phyloP scores from a whole-genome alignment of 805 yeast genomes.

The Phaffomyces thermotolerans region DNA sequence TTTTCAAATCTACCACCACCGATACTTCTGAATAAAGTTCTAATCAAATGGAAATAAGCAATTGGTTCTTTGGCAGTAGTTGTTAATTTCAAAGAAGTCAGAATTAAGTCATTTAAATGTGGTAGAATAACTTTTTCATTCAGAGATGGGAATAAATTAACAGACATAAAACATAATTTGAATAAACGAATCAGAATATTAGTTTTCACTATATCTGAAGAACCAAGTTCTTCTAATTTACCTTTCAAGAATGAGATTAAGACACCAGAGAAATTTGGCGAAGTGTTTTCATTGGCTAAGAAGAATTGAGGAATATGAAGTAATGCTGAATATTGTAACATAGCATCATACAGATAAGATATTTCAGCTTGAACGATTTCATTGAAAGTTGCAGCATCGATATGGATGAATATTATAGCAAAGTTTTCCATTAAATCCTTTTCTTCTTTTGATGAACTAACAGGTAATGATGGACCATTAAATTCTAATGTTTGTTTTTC shows the following conservation, averaged over 20 bases:
- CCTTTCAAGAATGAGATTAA: slow-evolving; percentile 68
- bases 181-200: slow-evolving; percentile 79
- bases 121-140: slow-evolving; percentile 88
- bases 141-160: slow-evolving; percentile 77
- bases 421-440: slow-evolving; percentile 93
- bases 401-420: slow-evolving; percentile 87
- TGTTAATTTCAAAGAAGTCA: slow-evolving; percentile 70
- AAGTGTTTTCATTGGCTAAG: slow-evolving; percentile 88
- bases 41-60: slow-evolving; percentile 77
- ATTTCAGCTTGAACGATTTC: slow-evolving; percentile 83
- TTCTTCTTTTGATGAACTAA: slow-evolving; percentile 84
- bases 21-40: slow-evolving; percentile 87
- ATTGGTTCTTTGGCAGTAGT: slow-evolving; percentile 87
- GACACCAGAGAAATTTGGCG: slow-evolving; percentile 85
- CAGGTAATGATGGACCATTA: slow-evolving; percentile 76
- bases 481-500: slow-evolving; percentile 28
- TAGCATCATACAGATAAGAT: slow-evolving; percentile 66
- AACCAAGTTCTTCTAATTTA: slow-evolving; percentile 72
- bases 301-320: slow-evolving; percentile 91
- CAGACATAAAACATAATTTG: slow-evolving; percentile 93
- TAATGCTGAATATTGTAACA: slow-evolving; percentile 76
- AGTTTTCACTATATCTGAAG: slow-evolving; percentile 67
- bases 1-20: slow-evolving; percentile 97
- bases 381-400: slow-evolving; percentile 93
- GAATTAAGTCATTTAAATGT: slow-evolving; percentile 74